phyloP scores from a whole-genome alignment of 2,329 filamentous ascomycete species.

The Aureobasidium namibiae region DNA sequence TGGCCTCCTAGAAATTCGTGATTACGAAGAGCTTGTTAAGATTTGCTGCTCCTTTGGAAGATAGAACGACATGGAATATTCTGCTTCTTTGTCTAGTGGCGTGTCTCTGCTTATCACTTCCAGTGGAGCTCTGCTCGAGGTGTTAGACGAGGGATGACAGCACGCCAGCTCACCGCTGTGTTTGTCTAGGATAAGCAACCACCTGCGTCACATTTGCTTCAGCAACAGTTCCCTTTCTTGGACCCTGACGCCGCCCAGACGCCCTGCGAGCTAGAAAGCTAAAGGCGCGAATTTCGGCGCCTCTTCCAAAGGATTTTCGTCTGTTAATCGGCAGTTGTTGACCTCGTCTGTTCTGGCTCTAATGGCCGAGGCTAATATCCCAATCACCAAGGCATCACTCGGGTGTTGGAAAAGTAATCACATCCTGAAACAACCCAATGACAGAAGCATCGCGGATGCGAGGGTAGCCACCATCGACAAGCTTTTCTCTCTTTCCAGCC shows the following conservation, averaged over 20 bases:
- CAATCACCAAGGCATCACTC: background rate
- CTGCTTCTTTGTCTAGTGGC: background rate
- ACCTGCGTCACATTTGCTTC: conserved; percentile 6
- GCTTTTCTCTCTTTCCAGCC: background rate
- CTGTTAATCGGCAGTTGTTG: background rate
- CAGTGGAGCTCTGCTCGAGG: background rate
- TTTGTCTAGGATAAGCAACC: conserved; percentile 7
- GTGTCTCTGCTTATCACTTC: background rate
- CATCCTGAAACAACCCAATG: background rate
- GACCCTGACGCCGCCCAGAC: background rate
- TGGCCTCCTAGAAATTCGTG: background rate
- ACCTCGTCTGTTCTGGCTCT: background rate
- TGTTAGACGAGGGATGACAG: background rate
- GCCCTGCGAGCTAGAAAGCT: background rate
- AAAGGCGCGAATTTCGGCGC: background rate
- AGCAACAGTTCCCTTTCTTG: background rate
- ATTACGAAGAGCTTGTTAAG: background rate
- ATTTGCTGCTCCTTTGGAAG: background rate
- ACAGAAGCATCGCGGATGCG: background rate
- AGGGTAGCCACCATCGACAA: background rate
- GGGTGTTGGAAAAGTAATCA: background rate
- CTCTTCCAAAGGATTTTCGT: background rate
- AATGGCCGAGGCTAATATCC: background rate
- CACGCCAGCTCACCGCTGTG: background rate
- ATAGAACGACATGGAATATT: background rate